Evolutionary conservation across 768 basidiomycete species (phyloP).

Genomic region (Tubosaeta sp.): DNA sequence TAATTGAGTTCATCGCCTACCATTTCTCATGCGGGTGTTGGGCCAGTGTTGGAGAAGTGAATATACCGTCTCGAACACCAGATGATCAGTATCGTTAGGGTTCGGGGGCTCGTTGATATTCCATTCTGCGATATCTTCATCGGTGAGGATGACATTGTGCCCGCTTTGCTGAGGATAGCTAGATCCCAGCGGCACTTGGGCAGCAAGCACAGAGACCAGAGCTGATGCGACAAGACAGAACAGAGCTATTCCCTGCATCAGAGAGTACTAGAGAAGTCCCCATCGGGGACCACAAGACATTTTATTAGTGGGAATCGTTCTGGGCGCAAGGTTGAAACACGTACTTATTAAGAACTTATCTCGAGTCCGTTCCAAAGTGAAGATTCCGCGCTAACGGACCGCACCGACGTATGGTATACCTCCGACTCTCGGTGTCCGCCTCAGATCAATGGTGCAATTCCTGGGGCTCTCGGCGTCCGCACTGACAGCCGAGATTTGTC

Average conservation of each 20-base stretch:
- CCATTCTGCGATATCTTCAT: conserved; percentile 10
- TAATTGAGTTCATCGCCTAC: conserved; percentile 3
- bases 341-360: background rate
- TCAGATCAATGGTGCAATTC: background rate
- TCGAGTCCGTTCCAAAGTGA: background rate
- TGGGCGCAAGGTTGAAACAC: background rate
- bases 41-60: conserved; percentile 26
- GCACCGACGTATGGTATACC: background rate
- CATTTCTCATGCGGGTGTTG: conserved; percentile 27
- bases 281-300: background rate
- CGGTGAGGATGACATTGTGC: background rate
- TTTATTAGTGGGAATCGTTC: background rate
- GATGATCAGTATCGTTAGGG: conserved; percentile 14
- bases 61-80: conserved; percentile 33
- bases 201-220: background rate
- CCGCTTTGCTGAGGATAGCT: background rate
- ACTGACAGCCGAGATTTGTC: background rate
- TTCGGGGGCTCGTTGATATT: conserved; percentile 10
- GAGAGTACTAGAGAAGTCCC: background rate
- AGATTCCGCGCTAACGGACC: background rate
- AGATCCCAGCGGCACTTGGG: background rate
- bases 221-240: background rate
- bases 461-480: background rate
- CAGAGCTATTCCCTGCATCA: background rate
- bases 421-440: background rate